Evolutionary conservation across 2,329 filamentous ascomycete genomes (phyloP).

Genomic region (Clarireedia monteithiana): DNA sequence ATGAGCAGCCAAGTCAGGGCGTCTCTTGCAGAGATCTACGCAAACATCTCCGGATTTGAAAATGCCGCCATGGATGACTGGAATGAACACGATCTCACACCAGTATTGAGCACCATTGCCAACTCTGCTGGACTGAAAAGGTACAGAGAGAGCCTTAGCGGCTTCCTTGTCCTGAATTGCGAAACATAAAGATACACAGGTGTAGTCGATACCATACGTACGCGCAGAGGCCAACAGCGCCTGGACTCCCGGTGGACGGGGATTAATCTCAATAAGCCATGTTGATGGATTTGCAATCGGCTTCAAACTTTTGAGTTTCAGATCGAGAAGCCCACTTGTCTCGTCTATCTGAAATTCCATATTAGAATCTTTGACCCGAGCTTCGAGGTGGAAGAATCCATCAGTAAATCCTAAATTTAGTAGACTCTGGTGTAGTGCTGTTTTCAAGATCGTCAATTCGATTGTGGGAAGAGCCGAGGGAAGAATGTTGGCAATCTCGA

Average conservation of each 20-base stretch:
- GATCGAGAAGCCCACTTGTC: too few species aligned
- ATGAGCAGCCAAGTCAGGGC: background rate
- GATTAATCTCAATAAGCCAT: too few species aligned
- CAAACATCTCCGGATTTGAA: background rate
- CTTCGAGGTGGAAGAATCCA: conserved; percentile 28
- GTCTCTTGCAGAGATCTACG: background rate
- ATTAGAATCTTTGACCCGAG: conserved; percentile 21
- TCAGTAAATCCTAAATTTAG: conserved; percentile 19
- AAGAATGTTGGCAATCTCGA: conserved; percentile 16
- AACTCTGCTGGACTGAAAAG: background rate
- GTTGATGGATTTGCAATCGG: too few species aligned
- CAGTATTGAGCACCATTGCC: background rate
- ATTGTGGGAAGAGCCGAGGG: conserved; percentile 20
- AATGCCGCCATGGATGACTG: background rate
- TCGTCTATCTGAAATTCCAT: conserved; percentile 13
- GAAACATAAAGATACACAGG: too few species aligned
- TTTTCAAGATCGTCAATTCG: conserved; percentile 16
- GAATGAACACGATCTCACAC: background rate
- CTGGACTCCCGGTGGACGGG: too few species aligned
- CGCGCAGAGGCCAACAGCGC: too few species aligned
- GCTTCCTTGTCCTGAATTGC: too few species aligned
- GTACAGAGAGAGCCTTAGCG: too few species aligned
- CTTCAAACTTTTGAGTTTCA: too few species aligned
- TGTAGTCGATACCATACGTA: too few species aligned
- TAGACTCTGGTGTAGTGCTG: conserved; percentile 18